Evolutionary conservation across 441 rosid genomes (phyloP), one percentile per base, ranked within the genome.

Genomic region (Lepidium campestre): DNA sequence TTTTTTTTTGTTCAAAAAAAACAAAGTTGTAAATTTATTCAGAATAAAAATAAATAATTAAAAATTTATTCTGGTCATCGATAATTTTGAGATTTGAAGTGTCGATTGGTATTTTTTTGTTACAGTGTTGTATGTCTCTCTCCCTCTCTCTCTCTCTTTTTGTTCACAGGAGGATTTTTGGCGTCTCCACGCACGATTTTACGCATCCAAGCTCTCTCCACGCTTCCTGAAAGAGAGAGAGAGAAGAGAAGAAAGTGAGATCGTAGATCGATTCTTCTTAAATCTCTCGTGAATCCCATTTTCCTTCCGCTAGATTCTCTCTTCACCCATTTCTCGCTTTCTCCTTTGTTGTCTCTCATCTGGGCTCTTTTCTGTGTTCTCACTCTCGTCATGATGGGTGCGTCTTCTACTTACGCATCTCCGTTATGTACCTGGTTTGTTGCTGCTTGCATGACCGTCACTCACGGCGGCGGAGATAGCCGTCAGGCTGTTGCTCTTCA

Each of bases 371-470:
- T 37, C 7, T 9, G 50, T 27, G 7, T 19, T 58, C 55, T 54
- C 55, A 10, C 60, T 23, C 35, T 42, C 12, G 70, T 49, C 57
- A 74, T 74, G 78, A 70, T 77, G 75, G 85, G 81, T 73, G 73
- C 93, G 41, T 74, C 85, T 53, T 70, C 80, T 44, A 67, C 80
- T 32, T 70, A 74, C 41, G 71, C 96, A 15, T 79, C 96, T 79
- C 97, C 99, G 63, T 60, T 93, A 42, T 93, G 99, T 83, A 85
- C 97, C 70, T 90, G 95, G 92, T 78, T 93, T 11, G 88, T 93
- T 61, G 99, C 96, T 11, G 85, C 97, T 62, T 93, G 93, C 95
- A 89, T 93, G 95, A 87, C 96, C 44, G 81, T 84, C 82, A 54
- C 89, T 74, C 80, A 85, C 56, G 70, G 65, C 53, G 65, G 60